Evolutionary conservation across 2,329 filamentous ascomycete genomes (phyloP), one percentile per base, ranked within the genome.

Genomic region (Fusarium sp.): DNA sequence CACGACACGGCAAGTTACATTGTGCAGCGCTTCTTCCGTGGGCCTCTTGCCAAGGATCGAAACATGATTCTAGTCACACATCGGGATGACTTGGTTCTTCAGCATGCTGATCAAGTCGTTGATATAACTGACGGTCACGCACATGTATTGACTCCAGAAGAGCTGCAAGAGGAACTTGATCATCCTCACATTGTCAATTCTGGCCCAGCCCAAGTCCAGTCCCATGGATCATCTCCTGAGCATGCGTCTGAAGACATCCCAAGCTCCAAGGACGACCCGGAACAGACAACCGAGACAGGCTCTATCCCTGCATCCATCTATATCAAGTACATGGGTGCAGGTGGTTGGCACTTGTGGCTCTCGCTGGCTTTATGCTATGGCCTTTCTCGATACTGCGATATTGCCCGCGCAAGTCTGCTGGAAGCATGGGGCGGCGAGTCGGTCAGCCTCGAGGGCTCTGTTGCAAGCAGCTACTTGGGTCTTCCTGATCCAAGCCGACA

Each of bases 301-400:
- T 87, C 90, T 1, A 90, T 97, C 2, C 85, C 93, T 67, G 77
- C 86, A 10, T 82, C 82, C 7, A 88, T 96, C 0, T 97, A 96
- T 71, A 92, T 90, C 87, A 86, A 88, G 61, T 97, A 96, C 65
- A 87, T 96, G 76, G 90, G 87, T 73, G 91, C 92, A 6, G 93
- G 93, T 3, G 89, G 86, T 11, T 79, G 93, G 39, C 80, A 80
- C 52, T 92, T 88, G 80, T 97, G 93, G 93, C 72, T 77, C 4
- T 68, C 86, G 2, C 80, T 93, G 3, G 78, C 94, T 4, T 31
- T 85, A 1, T 78, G 88, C 11, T 85, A 93, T 56, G 74, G 83
- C 6, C 36, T 87, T 0, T 91, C 87, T 67, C 87, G 93, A 7
- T 70, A 87, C 11, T 77, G 85, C 15, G 84, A 88, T 33, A 80